Evolutionary conservation across 2,329 filamentous ascomycete genomes (phyloP).

Genomic region (Calycina herbarum): DNA sequence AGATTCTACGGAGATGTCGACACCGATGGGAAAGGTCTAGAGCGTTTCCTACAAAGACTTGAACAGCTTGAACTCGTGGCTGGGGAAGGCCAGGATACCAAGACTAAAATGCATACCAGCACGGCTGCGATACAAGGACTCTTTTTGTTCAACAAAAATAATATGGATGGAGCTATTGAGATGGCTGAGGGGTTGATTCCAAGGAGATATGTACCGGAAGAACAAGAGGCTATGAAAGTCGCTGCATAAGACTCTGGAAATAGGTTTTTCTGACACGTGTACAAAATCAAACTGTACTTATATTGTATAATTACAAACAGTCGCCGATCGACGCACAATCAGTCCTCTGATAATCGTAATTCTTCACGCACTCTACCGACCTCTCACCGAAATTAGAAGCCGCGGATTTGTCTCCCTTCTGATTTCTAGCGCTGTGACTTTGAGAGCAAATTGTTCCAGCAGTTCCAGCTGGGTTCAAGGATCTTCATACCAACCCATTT

Average conservation of each 20-base stretch:
- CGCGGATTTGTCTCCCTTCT: no score
- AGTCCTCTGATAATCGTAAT: no score
- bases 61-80: constrained; percentile 70
- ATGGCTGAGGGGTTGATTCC: constrained; percentile 71
- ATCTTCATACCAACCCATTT: no score
- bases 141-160: constrained; percentile 92
- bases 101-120: constrained; percentile 56
- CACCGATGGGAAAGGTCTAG: constrained; percentile 57
- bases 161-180: constrained; percentile 81
- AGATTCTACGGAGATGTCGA: constrained; percentile 91
- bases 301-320: background rate
- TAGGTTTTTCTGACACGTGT: background rate
- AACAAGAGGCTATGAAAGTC: constrained; percentile 19
- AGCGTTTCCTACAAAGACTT: constrained; percentile 70
- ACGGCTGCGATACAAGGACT: constrained; percentile 91
- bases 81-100: constrained; percentile 36
- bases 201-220: constrained; percentile 50
- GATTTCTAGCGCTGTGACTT: no score
- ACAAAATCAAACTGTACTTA: background rate
- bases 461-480: no score
- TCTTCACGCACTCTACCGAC: no score
- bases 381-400: no score
- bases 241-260: constrained; percentile 13
- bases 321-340: no score
- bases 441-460: no score